A percentile compares a stretch with the other conserved stretches of the same genome.
phyloP scores from a whole-genome alignment of 768 basidiomycete genomes.

The Crucibulum laeve region DNA sequence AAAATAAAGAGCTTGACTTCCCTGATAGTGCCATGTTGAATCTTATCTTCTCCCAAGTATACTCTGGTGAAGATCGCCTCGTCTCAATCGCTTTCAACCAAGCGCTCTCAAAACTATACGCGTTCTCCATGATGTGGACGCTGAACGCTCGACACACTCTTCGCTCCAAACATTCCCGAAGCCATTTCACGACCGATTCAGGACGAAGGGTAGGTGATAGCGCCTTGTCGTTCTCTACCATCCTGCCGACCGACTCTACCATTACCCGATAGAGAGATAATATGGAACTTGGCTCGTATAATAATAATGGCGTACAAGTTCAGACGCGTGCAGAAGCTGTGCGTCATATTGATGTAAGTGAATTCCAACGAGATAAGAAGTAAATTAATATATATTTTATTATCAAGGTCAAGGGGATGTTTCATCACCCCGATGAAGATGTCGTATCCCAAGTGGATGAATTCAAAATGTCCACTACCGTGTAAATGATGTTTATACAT shows the following conservation, averaged over 20 bases:
- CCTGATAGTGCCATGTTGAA: slow-evolving; percentile 25
- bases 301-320: slow-evolving; percentile 12
- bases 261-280: slow-evolving; percentile 6
- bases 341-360: slow-evolving; percentile 20
- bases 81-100: slow-evolving; percentile 24
- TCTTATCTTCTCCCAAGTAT: slow-evolving; percentile 27
- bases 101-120: slow-evolving; percentile 27
- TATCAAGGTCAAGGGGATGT: neutral
- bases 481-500: too few relatives aligned
- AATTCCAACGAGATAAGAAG: too few relatives aligned
- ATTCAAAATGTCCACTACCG: too few relatives aligned
- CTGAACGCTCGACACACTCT: slow-evolving; percentile 23
- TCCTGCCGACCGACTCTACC: neutral
- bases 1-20: neutral
- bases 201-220: slow-evolving; percentile 5
- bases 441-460: too few relatives aligned
- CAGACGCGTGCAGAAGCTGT: slow-evolving; percentile 18
- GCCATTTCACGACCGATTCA: slow-evolving; percentile 7
- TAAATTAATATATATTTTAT: too few relatives aligned
- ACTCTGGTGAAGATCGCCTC: slow-evolving; percentile 14
- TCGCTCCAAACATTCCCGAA: slow-evolving; percentile 9
- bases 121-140: slow-evolving; percentile 33
- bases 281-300: slow-evolving; percentile 13
- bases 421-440: neutral
- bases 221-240: neutral